Percentiles rank a stretch among this genome's conserved stretches.
Conservation (phyloP, 441 rosid species). For the Erodium trifolium region DNA sequence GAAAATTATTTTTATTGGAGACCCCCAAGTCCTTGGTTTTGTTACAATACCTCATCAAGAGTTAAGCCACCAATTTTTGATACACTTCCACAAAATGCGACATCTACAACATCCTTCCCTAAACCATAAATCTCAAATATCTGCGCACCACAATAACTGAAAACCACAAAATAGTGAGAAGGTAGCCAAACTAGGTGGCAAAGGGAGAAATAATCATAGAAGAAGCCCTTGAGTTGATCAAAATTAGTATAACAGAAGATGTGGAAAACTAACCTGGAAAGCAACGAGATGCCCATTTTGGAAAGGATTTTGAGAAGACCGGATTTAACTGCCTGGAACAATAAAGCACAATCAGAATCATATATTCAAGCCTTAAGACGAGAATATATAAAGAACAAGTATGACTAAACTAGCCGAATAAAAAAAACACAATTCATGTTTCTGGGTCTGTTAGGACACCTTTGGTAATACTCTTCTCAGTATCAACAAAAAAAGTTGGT, state of each 20-base stretch:
- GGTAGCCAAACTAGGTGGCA: conserved; percentile 13
- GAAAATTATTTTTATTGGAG: conserved; percentile 6
- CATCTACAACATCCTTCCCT: conserved; percentile 74
- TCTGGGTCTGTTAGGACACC: neutral
- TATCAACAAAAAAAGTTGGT: too few relatives aligned
- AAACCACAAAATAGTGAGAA: conserved; percentile 27
- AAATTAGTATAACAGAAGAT: conserved; percentile 4
- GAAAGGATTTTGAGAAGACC: conserved; percentile 96
- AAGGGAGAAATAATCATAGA: conserved; percentile 9
- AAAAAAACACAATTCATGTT: neutral
- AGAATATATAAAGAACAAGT: neutral
- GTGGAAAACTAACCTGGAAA: conserved; percentile 57
- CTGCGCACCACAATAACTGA: conserved; percentile 98
- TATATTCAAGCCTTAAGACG: neutral
- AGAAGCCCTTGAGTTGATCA: neutral
- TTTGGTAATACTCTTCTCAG: neutral
- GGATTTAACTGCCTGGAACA: conserved; percentile 76
- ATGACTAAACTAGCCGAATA: neutral
- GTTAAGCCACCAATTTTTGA: conserved; percentile 86
- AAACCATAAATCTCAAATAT: conserved; percentile 97
- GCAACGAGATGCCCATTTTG: conserved; percentile 98
- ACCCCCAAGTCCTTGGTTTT: conserved; percentile 1
- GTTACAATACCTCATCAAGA: conserved; percentile 68
- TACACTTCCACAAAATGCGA: conserved; percentile 83
- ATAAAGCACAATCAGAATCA: conserved; percentile 15